Base-by-base conservation (phyloP, 176 grass and related monocot genomes). In the Echinochloa phyllopogon region DNA sequence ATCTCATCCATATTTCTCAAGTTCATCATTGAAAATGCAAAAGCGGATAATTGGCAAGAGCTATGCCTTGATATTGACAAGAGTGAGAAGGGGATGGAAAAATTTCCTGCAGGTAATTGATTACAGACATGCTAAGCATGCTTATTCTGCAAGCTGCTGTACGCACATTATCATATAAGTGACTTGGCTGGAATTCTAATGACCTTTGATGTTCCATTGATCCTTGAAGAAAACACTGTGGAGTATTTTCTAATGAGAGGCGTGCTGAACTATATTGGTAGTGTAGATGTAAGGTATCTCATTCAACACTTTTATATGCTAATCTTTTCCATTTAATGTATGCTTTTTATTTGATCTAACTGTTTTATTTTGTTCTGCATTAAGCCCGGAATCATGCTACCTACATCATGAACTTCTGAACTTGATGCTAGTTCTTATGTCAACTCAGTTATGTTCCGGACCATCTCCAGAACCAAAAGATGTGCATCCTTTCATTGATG, bases 1-100 rank as follows among this genome's bases (percentile, higher is more conserved):
- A 96, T 99, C 83, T 95, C 96, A 63, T 99, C 93, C 65, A 80
- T 99, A 90, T 96, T 99, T 92, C 94, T 99, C 77, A 99, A 99
- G 75, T 99, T 99, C 86, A 91, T 92, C 41, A 94, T 99, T 86
- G 93, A 99, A 83, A 96, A 94, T 59, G 82, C 86, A 23, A 96
- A 90, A 87, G 73, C 83, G 5, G 88, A 92, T 75, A 94, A 88
- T 56, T 96, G 91, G 94, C 87, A 91, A 92, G 96, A 99, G 43
- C 75, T 99, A 65, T 75, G 77, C 72, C 91, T 99, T 87, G 87
- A 87, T 75, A 87, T 94, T 69, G 88, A 96, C 88, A 89, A 85
- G 78, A 82, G 89, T 84, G 96, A 99, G 74, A 92, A 89, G 76
- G 88, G 86, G 21, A 62, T 92, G 62, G 88, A 94, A 76, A 86